Evolutionary conservation across 352 stramenopile species (phyloP), one percentile per base, ranked within the genome.

Genomic region (Globisporangium alternatum): DNA sequence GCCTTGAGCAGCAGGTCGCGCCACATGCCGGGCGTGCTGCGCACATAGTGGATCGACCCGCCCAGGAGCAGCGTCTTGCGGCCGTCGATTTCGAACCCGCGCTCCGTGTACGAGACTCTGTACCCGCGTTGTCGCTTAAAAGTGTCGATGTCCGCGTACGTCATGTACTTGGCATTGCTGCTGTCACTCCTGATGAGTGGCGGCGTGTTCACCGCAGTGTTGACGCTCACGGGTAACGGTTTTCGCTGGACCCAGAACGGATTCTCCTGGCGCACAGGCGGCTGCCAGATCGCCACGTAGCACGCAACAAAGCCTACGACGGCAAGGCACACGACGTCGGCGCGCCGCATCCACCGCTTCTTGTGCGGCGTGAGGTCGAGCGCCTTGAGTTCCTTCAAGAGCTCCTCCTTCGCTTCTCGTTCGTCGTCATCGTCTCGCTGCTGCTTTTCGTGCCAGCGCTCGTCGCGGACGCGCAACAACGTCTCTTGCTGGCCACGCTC

Each of bases 1-100:
- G 80, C 81, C 55, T 87, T 84, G 57, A 67, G 67, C 41, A 93
- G 62, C 37, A 89, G 44, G 44, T 82, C 63, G 55, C 81, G 67
- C 84, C 81, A 93, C 69, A 81, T 81, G 1, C 48, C 72, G 0
- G 65, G 64, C 39, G 78, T 80, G 58, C 76, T 89, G 21, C 77
- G 68, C 31, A 76, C 62, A 64, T 90, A 90, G 60, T 88, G 78
- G 45, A 92, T 84, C n/a, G 78, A 90, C 5, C 81, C 80, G 43
- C 83, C 81, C 3, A 92, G 65, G 30, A 92, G 67, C 47, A 92
- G 68, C 56, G 78, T 89, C 45, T 64, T 53, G 31, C 49, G 68
- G 51, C 80, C 81, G 48, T 90, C 83, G 41, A 92, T 79, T 48
- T 74, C 71, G 53, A 92, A 90, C 2, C 83, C 77, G 44, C 79